These are phyloP conservation scores for Neodidymelliopsis sp. DNA, from an alignment of 2,329 filamentous ascomycete genomes.

Conservation along the genomic window DNA sequence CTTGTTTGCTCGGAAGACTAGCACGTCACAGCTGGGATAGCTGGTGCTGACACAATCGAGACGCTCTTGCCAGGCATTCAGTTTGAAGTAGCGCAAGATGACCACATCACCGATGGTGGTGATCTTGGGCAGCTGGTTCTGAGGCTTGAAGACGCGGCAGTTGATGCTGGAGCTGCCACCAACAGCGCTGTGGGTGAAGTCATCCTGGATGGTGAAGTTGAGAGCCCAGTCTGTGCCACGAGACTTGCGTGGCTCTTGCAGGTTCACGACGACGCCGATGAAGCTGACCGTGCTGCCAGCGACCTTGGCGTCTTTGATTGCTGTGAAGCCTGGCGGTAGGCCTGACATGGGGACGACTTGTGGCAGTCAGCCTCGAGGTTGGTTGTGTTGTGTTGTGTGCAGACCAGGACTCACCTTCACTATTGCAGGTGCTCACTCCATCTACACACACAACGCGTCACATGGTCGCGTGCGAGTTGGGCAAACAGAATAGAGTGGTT, in stretches of 20 bases:
- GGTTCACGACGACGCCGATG: conserved; percentile 75
- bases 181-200: conserved; percentile 28
- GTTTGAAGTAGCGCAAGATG: conserved; percentile 58
- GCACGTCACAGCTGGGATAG: conserved; percentile 7
- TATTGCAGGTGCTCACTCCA: no score
- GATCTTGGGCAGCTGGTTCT: conserved; percentile 53
- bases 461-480: conserved; percentile 9
- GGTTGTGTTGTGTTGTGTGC: no score
- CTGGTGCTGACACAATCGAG: conserved; percentile 21
- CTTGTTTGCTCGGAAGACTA: conserved; percentile 28
- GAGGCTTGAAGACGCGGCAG: conserved; percentile 36
- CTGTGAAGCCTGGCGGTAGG: conserved; percentile 51
- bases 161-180: conserved; percentile 26
- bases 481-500: conserved; percentile 14
- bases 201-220: conserved; percentile 52
- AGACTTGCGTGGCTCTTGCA: conserved; percentile 60
- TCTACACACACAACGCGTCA: conserved; percentile 5
- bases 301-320: conserved; percentile 52
- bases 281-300: conserved; percentile 59
- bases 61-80: conserved; percentile 25
- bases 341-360: conserved; percentile 3
- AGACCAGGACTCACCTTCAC: no score
- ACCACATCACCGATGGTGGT: conserved; percentile 67
- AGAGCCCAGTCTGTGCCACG: conserved; percentile 58
- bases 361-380: no score